Evolutionary conservation across 2,329 filamentous ascomycete species (phyloP).

Genomic region (Calycina herbarum): DNA sequence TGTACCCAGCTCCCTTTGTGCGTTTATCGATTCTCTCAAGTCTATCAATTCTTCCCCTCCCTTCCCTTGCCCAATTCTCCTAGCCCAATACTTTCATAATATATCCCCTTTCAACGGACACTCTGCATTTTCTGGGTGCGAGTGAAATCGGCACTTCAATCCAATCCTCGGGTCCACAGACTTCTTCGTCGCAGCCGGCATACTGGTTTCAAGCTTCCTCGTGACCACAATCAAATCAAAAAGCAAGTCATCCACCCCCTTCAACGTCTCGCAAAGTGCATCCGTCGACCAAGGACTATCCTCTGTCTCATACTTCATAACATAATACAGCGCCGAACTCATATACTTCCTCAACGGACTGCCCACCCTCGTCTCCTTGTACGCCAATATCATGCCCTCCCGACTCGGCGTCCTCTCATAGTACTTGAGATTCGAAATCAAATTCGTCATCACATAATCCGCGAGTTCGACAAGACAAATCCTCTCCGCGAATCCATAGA

Average conservation of each 20-base stretch:
- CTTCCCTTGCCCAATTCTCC: background rate
- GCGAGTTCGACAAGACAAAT: constrained; percentile 9
- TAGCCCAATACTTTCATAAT: background rate
- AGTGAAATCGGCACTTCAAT: constrained; percentile 13
- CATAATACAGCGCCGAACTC: constrained; percentile 10
- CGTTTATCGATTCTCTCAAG: background rate
- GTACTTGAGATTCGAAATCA: constrained; percentile 11
- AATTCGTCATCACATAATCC: constrained; percentile 17
- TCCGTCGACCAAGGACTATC: constrained; percentile 7
- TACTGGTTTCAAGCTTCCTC: constrained; percentile 7
- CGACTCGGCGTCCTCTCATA: constrained; percentile 11
- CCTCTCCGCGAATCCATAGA: constrained; percentile 14
- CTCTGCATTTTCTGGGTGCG: background rate
- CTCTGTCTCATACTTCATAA: constrained; percentile 14
- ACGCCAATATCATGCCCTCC: constrained; percentile 11
- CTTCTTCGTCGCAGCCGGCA: background rate
- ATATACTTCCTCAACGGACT: constrained; percentile 13
- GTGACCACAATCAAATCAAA: constrained; percentile 11
- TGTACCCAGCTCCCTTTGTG: background rate
- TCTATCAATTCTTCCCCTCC: background rate
- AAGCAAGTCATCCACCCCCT: constrained; percentile 10
- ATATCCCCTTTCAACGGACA: constrained; percentile 13
- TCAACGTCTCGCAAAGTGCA: constrained; percentile 12
- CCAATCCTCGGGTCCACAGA: constrained; percentile 12
- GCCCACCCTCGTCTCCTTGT: constrained; percentile 9